Evolutionary conservation across 1,284 basidiomycete species (phyloP), one percentile per base, ranked within the genome.

Genomic region (Coriolopsis trogii): DNA sequence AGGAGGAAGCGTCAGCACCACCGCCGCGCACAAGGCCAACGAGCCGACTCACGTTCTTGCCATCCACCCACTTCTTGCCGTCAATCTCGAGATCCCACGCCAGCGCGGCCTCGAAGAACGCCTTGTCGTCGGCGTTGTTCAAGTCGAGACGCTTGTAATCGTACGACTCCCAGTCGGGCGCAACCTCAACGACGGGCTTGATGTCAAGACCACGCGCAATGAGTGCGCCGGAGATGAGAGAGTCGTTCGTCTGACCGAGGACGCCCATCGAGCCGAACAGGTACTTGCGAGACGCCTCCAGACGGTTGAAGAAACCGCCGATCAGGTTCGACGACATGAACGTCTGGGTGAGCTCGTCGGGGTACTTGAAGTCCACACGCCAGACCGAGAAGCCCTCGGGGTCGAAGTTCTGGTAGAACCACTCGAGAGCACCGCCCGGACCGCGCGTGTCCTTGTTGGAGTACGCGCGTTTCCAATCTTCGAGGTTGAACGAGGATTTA

Each of bases 391-490:
- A 98, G 41, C 95, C 95, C 60, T 90, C 85, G 57, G 82, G 73
- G 80, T 98, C 95, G 72, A 85, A 95, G 81, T 94, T 87, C 72
- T 92, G 67, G 79, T 95, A 93, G 82, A 95, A 89, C 92, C 92
- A 95, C 70, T 93, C 89, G 21, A 92, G 61, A 40, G 89, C 64
- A 52, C 90, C 90, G 44, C 71, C 85, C 20, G 85, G 59, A 31
- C 88, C 89, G 53, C 91, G 85, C 31, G 95, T 98, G 51, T 98
- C 95, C 74, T 90, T 88, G 88, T 98, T 98, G 64, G 94, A 97
- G 82, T 98, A 98, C 53, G 91, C 88, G 47, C 94, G 87, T 78
- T 98, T 98, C 92, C 93, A 97, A 76, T 98, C 95, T 73, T 98
- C 95, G 52, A 98, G 87, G 78, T 95, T 94, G 79, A 98, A 91